Conservation (phyloP, 2,329 filamentous ascomycete species). For the Sclerotinia borealis region DNA sequence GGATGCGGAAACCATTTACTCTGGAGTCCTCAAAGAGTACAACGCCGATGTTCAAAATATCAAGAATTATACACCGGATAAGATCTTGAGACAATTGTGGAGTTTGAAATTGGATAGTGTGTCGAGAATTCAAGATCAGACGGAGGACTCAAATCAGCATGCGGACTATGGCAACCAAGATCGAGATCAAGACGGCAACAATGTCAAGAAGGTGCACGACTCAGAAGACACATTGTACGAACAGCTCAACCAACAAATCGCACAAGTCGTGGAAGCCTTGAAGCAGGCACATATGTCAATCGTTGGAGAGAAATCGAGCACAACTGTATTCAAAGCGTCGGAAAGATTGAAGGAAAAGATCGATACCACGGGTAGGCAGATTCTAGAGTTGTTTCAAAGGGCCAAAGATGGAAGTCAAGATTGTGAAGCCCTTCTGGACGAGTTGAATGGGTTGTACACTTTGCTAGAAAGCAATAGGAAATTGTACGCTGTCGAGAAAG, state of each 20-base stretch:
- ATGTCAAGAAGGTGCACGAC: background rate
- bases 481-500: conserved; percentile 6
- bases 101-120: conserved; percentile 13
- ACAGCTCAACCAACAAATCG: background rate
- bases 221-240: background rate
- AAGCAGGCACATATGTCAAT: conserved; percentile 6
- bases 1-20: conserved; percentile 22
- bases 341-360: conserved; percentile 20
- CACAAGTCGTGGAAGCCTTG: conserved; percentile 10
- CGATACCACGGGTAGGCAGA: conserved; percentile 15
- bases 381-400: conserved; percentile 16
- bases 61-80: conserved; percentile 16
- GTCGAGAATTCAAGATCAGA: background rate
- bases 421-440: conserved; percentile 20
- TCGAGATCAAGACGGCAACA: conserved; percentile 13
- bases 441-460: conserved; percentile 19
- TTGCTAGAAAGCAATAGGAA: conserved; percentile 20
- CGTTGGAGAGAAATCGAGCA: background rate
- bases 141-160: conserved; percentile 7
- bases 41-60: conserved; percentile 17
- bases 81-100: conserved; percentile 19
- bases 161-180: background rate
- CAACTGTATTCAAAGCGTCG: conserved; percentile 11
- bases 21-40: conserved; percentile 17
- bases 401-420: conserved; percentile 15